Conservation (phyloP, 1,284 basidiomycete species). For the Papiliotrema fonsecae region DNA sequence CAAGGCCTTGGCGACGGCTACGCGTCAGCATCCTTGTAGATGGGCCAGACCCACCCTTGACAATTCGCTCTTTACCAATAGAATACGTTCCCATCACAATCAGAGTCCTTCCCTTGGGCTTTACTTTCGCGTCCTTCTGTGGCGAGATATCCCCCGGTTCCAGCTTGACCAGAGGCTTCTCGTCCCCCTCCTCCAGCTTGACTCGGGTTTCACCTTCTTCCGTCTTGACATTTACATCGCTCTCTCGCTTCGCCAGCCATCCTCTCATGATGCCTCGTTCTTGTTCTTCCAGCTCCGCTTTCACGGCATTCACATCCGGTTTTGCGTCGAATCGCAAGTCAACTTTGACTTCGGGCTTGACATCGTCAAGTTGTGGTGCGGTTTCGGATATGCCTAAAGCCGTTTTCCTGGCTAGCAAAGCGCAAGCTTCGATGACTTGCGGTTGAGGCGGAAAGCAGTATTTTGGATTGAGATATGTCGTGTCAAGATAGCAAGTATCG, state of each 20-base stretch:
- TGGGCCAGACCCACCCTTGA: conserved; percentile 62
- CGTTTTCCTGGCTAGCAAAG: conserved; percentile 66
- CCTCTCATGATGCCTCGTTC: conserved; percentile 47
- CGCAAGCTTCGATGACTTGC: conserved; percentile 85
- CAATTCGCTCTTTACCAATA: conserved; percentile 94
- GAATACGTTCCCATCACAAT: conserved; percentile 93
- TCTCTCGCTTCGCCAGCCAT: conserved; percentile 46
- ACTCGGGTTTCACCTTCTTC: conserved; percentile 6
- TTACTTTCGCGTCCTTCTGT: conserved; percentile 14
- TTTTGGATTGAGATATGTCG: conserved; percentile 89
- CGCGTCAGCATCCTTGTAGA: background rate
- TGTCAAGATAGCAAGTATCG: conserved; percentile 90
- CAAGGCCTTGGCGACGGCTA: conserved; percentile 78
- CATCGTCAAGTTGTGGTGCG: conserved; percentile 40
- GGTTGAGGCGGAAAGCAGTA: conserved; percentile 95
- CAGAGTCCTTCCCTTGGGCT: conserved; percentile 51
- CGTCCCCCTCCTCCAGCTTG: conserved; percentile 10
- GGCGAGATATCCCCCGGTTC: conserved; percentile 1
- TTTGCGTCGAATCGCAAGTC: conserved; percentile 32
- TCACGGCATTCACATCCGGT: conserved; percentile 17
- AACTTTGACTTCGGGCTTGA: conserved; percentile 29
- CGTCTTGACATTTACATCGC: conserved; percentile 22
- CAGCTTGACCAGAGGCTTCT: conserved; percentile 1
- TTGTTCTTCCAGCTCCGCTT: conserved; percentile 28
- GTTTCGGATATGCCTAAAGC: conserved; percentile 42